Evolutionary conservation across 1,284 basidiomycete species (phyloP).

Genomic region (Moesziomyces sp.): DNA sequence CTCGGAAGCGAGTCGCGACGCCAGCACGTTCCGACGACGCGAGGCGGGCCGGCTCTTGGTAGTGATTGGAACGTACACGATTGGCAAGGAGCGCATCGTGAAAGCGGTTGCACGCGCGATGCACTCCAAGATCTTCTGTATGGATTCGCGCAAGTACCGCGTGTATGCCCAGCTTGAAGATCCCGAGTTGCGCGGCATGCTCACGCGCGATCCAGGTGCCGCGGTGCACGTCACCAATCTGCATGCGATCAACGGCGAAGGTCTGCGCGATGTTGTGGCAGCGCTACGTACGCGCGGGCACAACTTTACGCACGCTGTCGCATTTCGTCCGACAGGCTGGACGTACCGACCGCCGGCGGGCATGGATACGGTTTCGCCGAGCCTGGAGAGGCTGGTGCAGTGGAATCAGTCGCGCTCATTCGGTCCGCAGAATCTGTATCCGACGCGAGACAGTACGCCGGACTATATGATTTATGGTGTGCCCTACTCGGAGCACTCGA

Average conservation of each 20-base stretch:
- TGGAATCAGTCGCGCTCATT: constrained; percentile 77
- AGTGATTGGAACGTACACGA: constrained; percentile 93
- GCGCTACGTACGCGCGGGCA: constrained; percentile 77
- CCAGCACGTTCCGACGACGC: constrained; percentile 13
- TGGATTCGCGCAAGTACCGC: constrained; percentile 71
- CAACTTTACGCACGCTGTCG: constrained; percentile 79
- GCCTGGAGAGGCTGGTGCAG: constrained; percentile 70
- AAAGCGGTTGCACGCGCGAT: constrained; percentile 89
- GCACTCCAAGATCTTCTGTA: constrained; percentile 88
- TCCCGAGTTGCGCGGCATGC: constrained; percentile 79
- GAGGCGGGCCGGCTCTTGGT: constrained; percentile 73
- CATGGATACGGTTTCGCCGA: constrained; percentile 69
- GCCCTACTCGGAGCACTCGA: constrained; percentile 93
- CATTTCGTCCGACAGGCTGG: constrained; percentile 94
- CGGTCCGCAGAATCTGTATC: constrained; percentile 76
- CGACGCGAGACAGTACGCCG: constrained; percentile 78
- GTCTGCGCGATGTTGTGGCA: constrained; percentile 76
- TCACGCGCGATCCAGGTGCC: constrained; percentile 81
- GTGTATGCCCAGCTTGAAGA: constrained; percentile 60
- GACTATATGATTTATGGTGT: constrained; percentile 80
- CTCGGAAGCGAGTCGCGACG: constrained; percentile 26
- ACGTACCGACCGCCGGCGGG: constrained; percentile 80
- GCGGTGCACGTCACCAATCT: constrained; percentile 88
- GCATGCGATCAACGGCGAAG: constrained; percentile 80
- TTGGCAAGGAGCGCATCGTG: constrained; percentile 96